Evolutionary conservation across 176 grass and related monocot genomes (phyloP).

Genomic region (Oryza officinalis): DNA sequence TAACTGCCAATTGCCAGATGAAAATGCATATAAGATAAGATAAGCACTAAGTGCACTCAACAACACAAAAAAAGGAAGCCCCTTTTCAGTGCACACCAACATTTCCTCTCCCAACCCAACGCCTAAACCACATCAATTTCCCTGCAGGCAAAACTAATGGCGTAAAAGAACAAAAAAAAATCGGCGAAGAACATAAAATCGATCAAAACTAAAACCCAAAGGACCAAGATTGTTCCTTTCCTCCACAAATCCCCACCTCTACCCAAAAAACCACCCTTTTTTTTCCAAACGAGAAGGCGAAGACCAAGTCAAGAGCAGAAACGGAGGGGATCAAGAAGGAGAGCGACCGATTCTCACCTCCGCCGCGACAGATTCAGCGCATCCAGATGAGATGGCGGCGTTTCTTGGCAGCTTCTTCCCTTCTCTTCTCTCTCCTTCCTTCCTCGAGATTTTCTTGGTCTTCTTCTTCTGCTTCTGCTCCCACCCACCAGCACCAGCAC

Average conservation of each 20-base stretch:
- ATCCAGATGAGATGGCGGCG: slow-evolving; percentile 28
- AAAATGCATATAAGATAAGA: slow-evolving; percentile 3
- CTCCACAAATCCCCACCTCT: neutral
- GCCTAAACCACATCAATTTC: neutral
- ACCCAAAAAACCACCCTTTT: neutral
- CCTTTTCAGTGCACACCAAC: neutral
- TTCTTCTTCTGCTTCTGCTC: neutral
- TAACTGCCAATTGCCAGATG: neutral
- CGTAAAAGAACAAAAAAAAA: neutral
- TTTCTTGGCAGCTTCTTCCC: neutral
- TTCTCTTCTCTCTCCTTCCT: neutral
- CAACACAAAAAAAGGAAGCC: neutral
- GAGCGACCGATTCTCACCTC: slow-evolving; percentile 5
- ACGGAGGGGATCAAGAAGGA: neutral
- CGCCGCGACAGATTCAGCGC: neutral
- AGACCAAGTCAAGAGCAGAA: neutral
- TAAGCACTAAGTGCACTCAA: neutral
- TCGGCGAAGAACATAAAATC: neutral
- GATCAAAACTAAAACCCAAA: neutral
- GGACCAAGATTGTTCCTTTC: neutral
- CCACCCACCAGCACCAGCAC: neutral
- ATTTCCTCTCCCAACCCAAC: neutral
- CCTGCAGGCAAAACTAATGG: neutral
- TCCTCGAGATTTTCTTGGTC: neutral
- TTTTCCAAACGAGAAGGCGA: neutral